These are phyloP conservation scores for Coemansia sp. DNA, from an alignment of 192 early-diverging fungal genomes.

Conservation along the genomic window DNA sequence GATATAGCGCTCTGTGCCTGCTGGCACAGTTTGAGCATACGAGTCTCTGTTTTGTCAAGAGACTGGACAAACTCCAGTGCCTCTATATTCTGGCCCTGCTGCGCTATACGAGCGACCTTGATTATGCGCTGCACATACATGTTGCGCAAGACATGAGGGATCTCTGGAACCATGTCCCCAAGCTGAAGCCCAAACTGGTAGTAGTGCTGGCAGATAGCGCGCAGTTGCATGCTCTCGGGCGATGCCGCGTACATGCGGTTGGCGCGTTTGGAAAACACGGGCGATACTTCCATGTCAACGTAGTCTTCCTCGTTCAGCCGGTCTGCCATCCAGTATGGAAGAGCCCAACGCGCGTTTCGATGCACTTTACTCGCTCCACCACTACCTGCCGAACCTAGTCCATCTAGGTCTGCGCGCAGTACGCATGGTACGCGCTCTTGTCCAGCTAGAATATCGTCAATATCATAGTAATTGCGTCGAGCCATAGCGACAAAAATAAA, in stretches of 20 bases:
- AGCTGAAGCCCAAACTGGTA: conserved; percentile 58
- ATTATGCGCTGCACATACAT: conserved; percentile 55
- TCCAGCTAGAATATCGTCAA: conserved; percentile 56
- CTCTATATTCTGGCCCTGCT: conserved; percentile 52
- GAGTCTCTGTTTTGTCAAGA: conserved; percentile 43
- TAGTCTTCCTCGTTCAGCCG: conserved; percentile 56
- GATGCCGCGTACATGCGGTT: conserved; percentile 59
- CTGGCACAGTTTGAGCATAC: conserved; percentile 46
- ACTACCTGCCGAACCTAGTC: conserved; percentile 50
- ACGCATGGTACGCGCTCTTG: conserved; percentile 58
- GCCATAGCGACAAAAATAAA: conserved; percentile 34
- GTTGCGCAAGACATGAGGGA: conserved; percentile 49
- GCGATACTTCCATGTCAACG: conserved; percentile 53
- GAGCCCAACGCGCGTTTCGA: conserved; percentile 53
- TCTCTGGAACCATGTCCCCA: conserved; percentile 51
- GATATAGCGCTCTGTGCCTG: conserved; percentile 39
- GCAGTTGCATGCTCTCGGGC: conserved; percentile 53
- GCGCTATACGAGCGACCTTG: conserved; percentile 48
- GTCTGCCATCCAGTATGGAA: conserved; percentile 61
- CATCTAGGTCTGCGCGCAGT: conserved; percentile 53
- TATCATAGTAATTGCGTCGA: conserved; percentile 51
- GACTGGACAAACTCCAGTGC: conserved; percentile 54
- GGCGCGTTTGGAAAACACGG: conserved; percentile 52
- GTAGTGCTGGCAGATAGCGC: conserved; percentile 49
- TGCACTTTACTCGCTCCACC: conserved; percentile 54